Conservation (phyloP, 1,284 basidiomycete genomes). For the Tylopilus sp. region DNA sequence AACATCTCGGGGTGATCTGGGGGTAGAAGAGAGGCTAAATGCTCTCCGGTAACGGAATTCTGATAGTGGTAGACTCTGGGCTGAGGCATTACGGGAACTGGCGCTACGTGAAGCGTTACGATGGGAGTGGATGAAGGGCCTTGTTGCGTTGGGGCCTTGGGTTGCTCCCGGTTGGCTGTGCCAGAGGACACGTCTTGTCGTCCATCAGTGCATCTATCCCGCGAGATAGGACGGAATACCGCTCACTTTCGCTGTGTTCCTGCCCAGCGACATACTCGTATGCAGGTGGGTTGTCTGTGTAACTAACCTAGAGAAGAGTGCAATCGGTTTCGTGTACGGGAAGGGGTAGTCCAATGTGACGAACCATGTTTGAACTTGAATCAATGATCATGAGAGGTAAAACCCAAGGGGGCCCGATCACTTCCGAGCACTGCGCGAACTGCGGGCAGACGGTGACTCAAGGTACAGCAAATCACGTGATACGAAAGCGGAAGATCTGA, state of each 20-base stretch:
- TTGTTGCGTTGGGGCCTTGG: constrained; percentile 10
- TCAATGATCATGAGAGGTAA: constrained; percentile 24
- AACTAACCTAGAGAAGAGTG: constrained; percentile 13
- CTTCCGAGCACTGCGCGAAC: constrained; percentile 1
- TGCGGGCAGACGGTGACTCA: constrained; percentile 3
- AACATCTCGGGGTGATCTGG: constrained; percentile 76
- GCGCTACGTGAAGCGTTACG: constrained; percentile 20
- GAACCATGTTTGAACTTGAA: constrained; percentile 27
- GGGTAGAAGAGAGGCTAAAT: constrained; percentile 52
- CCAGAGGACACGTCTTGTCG: constrained; percentile 9
- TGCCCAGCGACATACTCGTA: constrained; percentile 23
- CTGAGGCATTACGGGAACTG: constrained; percentile 30
- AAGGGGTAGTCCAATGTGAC: neutral
- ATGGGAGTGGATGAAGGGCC: constrained; percentile 14
- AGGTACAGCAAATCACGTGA: constrained; percentile 22
- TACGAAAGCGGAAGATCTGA: neutral
- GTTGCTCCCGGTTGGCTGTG: constrained; percentile 10
- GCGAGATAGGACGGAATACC: neutral
- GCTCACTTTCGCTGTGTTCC: constrained; percentile 16
- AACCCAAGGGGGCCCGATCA: neutral
- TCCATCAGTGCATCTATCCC: neutral
- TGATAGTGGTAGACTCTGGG: constrained; percentile 38
- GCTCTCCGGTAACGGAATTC: constrained; percentile 44
- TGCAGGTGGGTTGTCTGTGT: constrained; percentile 28
- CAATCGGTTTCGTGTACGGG: neutral